phyloP scores from a whole-genome alignment of 2,329 filamentous ascomycete genomes.

The Bretziella fagacearum region DNA sequence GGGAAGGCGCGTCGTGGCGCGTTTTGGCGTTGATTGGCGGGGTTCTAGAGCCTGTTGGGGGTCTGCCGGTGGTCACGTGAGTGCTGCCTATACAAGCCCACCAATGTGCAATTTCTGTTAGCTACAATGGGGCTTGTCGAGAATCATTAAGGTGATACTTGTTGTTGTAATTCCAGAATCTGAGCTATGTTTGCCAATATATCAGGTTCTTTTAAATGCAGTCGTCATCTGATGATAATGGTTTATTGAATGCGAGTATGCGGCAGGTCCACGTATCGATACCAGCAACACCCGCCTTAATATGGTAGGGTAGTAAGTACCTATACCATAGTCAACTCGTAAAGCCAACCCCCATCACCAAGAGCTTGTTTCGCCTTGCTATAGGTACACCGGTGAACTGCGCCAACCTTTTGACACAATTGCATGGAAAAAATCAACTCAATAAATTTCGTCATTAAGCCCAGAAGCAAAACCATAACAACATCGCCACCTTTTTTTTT shows the following conservation, averaged over 20 bases:
- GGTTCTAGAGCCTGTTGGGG: background rate
- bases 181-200: no score
- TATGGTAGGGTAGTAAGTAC: background rate
- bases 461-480: no score
- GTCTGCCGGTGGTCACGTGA: conserved; percentile 8
- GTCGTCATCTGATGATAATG: background rate
- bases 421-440: no score
- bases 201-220: background rate
- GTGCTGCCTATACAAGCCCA: background rate
- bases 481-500: no score
- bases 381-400: background rate
- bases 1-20: conserved; percentile 2
- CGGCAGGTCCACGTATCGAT: background rate
- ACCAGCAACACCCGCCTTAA: background rate
- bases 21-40: conserved; percentile 14
- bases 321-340: background rate
- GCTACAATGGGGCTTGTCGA: no score
- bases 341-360: background rate
- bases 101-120: background rate
- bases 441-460: no score
- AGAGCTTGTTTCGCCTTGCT: background rate
- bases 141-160: no score
- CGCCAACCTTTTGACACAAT: background rate
- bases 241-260: background rate
- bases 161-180: no score